Evolutionary conservation across 176 grass and related monocot genomes (phyloP).

Genomic region (Cenchrus purpureus): DNA sequence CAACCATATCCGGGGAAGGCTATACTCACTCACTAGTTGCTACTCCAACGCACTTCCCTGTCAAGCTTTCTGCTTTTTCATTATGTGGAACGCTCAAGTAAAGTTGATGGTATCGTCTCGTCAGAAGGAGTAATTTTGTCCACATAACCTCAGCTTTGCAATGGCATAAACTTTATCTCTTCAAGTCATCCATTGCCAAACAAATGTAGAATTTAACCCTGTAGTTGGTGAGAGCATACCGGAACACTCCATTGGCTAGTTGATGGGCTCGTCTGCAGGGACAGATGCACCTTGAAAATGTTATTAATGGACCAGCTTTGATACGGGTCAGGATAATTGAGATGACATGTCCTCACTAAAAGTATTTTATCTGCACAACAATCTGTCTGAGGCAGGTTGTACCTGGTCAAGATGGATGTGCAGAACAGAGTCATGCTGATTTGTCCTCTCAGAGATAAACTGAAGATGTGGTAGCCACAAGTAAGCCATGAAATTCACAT

Average conservation of each 20-base stretch:
- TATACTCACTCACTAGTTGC: neutral
- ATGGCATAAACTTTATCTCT: neutral
- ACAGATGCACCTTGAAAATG: neutral
- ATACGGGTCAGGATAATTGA: conserved; percentile 24
- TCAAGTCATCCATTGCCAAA: conserved; percentile 23
- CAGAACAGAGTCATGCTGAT: neutral
- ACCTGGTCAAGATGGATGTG: conserved; percentile 18
- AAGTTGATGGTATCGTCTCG: conserved; percentile 22
- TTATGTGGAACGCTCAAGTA: neutral
- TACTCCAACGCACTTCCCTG: neutral
- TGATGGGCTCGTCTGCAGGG: conserved; percentile 30
- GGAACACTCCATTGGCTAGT: conserved; percentile 3
- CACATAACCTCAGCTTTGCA: conserved; percentile 2
- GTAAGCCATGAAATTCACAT: too few relatives aligned
- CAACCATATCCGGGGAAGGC: conserved; percentile 50
- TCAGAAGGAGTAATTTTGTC: conserved; percentile 14
- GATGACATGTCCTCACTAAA: neutral
- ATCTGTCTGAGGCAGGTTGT: conserved; percentile 25
- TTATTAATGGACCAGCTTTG: neutral
- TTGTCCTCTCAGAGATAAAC: neutral
- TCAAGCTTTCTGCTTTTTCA: conserved; percentile 29
- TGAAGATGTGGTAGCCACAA: neutral
- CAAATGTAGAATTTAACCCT: neutral
- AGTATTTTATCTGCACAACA: neutral
- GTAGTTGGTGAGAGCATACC: neutral